Evolutionary conservation across 2,329 filamentous ascomycete genomes (phyloP).

Genomic region (Fusarium chaquense): DNA sequence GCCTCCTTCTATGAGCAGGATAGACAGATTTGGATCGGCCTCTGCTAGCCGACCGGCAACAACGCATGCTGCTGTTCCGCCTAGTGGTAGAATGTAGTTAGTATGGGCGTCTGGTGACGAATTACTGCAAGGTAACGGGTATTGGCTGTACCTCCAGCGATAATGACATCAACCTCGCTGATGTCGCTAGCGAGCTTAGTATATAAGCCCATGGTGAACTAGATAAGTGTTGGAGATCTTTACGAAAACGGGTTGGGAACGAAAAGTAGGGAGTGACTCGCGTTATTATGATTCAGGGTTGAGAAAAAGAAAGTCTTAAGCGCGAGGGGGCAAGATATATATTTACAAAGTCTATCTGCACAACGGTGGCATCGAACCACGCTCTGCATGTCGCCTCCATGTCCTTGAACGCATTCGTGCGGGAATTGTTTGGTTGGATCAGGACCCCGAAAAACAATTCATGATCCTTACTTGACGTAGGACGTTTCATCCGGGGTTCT

Average conservation of each 20-base stretch:
- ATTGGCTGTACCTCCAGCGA: slow-evolving; percentile 33
- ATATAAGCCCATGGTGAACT: slow-evolving; percentile 33
- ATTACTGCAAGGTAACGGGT: not conserved
- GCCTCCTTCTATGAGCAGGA: slow-evolving; percentile 52
- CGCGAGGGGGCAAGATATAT: slow-evolving; percentile 20
- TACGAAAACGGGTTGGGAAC: not conserved
- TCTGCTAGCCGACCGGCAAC: slow-evolving; percentile 49
- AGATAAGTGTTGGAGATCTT: slow-evolving; percentile 1
- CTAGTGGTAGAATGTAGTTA: slow-evolving; percentile 29
- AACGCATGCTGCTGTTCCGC: slow-evolving; percentile 51
- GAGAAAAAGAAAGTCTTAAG: not conserved
- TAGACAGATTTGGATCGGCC: slow-evolving; percentile 46
- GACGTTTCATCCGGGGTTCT: slow-evolving; percentile 21
- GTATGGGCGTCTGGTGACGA: not conserved
- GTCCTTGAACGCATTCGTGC: not conserved
- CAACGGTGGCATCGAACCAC: not conserved
- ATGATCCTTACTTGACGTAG: not conserved
- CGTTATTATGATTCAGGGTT: not conserved
- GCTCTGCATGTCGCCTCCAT: not conserved
- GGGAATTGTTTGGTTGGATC: not conserved
- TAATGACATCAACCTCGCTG: slow-evolving; percentile 39
- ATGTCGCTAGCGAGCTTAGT: slow-evolving; percentile 39
- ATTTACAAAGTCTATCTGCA: not conserved
- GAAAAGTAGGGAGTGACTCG: not conserved
- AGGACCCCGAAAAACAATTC: not conserved